Evolutionary conservation across 2,329 filamentous ascomycete genomes (phyloP).

Genomic region (Penicillium sumatraense): DNA sequence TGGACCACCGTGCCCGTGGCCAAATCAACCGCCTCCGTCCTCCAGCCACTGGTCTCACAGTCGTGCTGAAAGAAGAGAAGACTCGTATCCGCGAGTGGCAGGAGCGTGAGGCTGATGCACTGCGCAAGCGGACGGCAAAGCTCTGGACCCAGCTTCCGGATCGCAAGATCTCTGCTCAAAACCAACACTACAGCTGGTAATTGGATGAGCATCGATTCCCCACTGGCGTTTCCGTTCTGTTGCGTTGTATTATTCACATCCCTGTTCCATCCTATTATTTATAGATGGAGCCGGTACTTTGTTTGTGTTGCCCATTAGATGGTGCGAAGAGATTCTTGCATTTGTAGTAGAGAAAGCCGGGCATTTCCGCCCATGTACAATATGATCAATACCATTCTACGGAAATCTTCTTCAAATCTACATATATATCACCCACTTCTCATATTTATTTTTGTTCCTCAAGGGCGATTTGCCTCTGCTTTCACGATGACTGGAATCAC

Average conservation of each 20-base stretch:
- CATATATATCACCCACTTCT: neutral
- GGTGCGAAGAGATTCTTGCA: slow-evolving; percentile 16
- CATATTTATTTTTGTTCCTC: neutral
- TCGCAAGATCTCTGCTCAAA: slow-evolving; percentile 79
- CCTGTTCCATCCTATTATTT: slow-evolving; percentile 18
- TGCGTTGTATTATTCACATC: slow-evolving; percentile 35
- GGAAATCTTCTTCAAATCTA: neutral
- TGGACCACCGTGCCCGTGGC: slow-evolving; percentile 78
- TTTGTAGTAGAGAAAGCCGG: slow-evolving; percentile 14
- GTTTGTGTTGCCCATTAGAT: slow-evolving; percentile 22
- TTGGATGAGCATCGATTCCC: slow-evolving; percentile 11
- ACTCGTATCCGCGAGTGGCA: slow-evolving; percentile 80
- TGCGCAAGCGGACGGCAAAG: slow-evolving; percentile 73
- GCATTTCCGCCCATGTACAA: slow-evolving; percentile 2
- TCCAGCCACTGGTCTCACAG: slow-evolving; percentile 74
- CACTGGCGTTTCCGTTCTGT: slow-evolving; percentile 31
- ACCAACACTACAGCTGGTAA: slow-evolving; percentile 92
- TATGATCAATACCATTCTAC: slow-evolving; percentile 6
- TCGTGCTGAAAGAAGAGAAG: slow-evolving; percentile 91
- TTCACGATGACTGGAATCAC: slow-evolving; percentile 58
- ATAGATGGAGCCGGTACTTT: slow-evolving; percentile 3
- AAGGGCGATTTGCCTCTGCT: slow-evolving; percentile 34
- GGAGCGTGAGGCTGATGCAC: slow-evolving; percentile 76
- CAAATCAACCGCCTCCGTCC: slow-evolving; percentile 69
- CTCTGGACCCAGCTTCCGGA: slow-evolving; percentile 90